These are phyloP conservation scores for Reticulascus tulasneorum DNA, from an alignment of 2,329 filamentous ascomycete species.

Conservation along the genomic window DNA sequence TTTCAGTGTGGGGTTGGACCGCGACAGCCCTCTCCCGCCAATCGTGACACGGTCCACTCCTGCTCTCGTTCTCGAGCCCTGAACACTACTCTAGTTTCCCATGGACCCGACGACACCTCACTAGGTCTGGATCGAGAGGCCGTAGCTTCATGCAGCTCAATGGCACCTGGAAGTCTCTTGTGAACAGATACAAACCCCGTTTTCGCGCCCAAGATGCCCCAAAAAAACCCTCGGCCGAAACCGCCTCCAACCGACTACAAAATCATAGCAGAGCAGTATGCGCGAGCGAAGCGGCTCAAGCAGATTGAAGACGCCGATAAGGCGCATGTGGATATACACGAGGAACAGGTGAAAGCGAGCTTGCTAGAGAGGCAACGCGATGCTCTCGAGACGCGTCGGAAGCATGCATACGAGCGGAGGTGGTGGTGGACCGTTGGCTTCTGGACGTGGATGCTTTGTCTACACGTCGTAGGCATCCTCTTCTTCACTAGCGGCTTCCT, in stretches of 20 bases:
- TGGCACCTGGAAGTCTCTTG: no score
- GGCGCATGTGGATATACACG: slow-evolving; percentile 13
- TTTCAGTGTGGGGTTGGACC: no score
- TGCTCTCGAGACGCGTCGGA: slow-evolving; percentile 44
- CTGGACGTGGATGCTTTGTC: slow-evolving; percentile 64
- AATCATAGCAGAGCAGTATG: slow-evolving; percentile 50
- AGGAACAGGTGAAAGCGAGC: slow-evolving; percentile 28
- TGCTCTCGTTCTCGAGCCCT: no score
- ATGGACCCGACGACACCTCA: no score
- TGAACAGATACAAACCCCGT: no score
- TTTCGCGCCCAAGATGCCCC: slow-evolving; percentile 8
- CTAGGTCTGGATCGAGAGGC: no score
- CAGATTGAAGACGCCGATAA: slow-evolving; percentile 36
- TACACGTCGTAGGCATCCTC: slow-evolving; percentile 79
- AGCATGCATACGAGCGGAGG: slow-evolving; percentile 45
- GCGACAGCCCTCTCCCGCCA: no score
- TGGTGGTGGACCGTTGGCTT: slow-evolving; percentile 61
- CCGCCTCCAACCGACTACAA: slow-evolving; percentile 41
- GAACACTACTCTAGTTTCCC: no score
- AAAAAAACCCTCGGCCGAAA: slow-evolving; percentile 8
- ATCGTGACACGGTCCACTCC: no score
- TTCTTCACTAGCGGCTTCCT: slow-evolving; percentile 96
- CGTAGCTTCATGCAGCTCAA: no score
- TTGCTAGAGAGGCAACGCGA: slow-evolving; percentile 40
- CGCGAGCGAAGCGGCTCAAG: slow-evolving; percentile 47